A percentile compares a stretch with the other conserved stretches of the same genome.
These are phyloP conservation scores for Strigomonas oncopelti DNA, from an alignment of 208 protist species.

Conservation along the genomic window DNA sequence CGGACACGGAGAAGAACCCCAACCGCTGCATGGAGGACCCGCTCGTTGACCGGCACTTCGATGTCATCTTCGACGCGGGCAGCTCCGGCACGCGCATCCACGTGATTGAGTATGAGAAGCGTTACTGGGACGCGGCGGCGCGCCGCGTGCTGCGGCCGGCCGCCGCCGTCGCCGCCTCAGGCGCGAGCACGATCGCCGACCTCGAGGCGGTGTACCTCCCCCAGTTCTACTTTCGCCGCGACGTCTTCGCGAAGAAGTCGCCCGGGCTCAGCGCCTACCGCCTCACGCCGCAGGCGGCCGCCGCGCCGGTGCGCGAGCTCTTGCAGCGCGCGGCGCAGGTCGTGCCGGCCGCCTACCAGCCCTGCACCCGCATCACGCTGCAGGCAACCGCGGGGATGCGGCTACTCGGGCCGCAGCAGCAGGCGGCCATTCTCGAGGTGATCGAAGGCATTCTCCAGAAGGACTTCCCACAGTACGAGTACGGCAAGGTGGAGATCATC, in stretches of 20 bases:
- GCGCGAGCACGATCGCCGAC: neutral
- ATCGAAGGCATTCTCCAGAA: conserved; percentile 20
- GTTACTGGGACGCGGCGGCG: conserved; percentile 11
- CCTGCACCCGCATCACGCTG: conserved; percentile 44
- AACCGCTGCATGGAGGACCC: conserved; percentile 1
- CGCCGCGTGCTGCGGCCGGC: neutral
- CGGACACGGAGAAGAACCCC: neutral
- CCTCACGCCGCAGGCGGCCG: conserved; percentile 15
- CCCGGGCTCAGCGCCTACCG: conserved; percentile 53
- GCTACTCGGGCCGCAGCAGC: conserved; percentile 28
- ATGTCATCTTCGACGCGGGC: conserved; percentile 67
- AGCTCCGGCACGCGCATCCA: conserved; percentile 70
- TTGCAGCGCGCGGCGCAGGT: conserved; percentile 24
- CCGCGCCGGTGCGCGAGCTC: conserved; percentile 23
- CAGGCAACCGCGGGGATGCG: conserved; percentile 70
- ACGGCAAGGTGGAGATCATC: conserved; percentile 44
- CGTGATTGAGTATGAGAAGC: conserved; percentile 49
- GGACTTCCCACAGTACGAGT: conserved; percentile 17
- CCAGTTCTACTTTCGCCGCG: conserved; percentile 21
- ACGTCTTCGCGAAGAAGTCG: conserved; percentile 37
- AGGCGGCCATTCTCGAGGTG: conserved; percentile 25
- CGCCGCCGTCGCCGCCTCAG: neutral
- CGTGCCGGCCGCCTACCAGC: conserved; percentile 22
- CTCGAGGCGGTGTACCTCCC: neutral
- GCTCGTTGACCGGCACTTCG: conserved; percentile 25